Evolutionary conservation across 768 basidiomycete genomes (phyloP).

Genomic region (Russula ochroleuca): DNA sequence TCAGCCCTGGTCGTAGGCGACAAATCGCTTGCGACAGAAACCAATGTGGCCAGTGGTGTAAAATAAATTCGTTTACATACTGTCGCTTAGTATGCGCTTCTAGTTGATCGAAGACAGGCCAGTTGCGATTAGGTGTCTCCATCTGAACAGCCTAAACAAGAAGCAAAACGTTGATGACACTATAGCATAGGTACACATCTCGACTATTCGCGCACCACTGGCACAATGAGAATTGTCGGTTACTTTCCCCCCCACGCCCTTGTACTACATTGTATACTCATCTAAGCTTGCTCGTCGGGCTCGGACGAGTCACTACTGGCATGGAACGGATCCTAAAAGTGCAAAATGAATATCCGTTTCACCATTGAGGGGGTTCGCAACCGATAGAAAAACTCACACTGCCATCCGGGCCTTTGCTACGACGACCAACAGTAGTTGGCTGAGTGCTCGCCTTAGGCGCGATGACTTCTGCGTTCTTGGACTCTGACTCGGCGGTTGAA

Average conservation of each 20-base stretch:
- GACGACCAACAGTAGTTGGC: slow-evolving; percentile 3
- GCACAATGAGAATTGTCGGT: too few species aligned
- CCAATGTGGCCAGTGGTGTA: too few species aligned
- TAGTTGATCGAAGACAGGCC: background rate
- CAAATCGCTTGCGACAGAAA: too few species aligned
- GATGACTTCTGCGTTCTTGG: background rate
- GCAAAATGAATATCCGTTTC: background rate
- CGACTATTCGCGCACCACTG: too few species aligned
- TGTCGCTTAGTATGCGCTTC: background rate
- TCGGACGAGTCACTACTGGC: background rate
- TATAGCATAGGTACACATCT: background rate
- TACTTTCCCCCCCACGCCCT: too few species aligned
- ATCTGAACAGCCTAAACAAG: background rate
- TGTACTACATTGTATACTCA: background rate
- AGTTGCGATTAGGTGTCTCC: background rate
- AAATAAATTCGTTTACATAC: too few species aligned
- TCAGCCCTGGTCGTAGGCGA: too few species aligned
- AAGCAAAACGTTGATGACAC: background rate
- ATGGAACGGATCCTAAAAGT: slow-evolving; percentile 5
- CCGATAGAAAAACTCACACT: background rate
- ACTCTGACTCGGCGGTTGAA: slow-evolving; percentile 1
- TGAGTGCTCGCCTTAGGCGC: background rate
- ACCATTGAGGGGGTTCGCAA: background rate
- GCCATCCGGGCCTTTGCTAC: slow-evolving; percentile 8
- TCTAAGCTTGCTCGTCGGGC: background rate